Evolutionary conservation across 345 rosid species (phyloP).

Genomic region (Salix udensis): DNA sequence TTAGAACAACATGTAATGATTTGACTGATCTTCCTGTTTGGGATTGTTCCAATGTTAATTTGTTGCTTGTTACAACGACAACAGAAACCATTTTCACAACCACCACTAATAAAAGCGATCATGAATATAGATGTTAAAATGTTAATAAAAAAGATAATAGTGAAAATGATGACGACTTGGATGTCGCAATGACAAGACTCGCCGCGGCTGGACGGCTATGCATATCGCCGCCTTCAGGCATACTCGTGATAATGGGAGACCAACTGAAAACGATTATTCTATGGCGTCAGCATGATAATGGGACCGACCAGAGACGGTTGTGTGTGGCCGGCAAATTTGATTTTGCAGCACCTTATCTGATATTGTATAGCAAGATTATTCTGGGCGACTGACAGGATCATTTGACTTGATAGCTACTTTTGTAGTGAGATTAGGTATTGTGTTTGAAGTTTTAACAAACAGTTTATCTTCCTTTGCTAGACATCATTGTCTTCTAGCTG

Average conservation of each 20-base stretch:
- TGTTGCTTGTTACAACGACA: too few species aligned
- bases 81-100: too few species aligned
- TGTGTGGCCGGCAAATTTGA: not conserved
- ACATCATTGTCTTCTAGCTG: not conserved
- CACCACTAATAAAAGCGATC: too few species aligned
- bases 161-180: too few species aligned
- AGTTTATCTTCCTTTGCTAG: not conserved
- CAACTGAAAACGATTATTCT: not conserved
- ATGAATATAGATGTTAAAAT: too few species aligned
- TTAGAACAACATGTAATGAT: too few species aligned
- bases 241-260: not conserved
- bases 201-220: too few species aligned
- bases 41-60: too few species aligned
- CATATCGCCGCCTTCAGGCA: too few species aligned
- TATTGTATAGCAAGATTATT: not conserved
- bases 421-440: constrained; percentile 8
- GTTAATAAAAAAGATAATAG: too few species aligned
- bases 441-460: constrained; percentile 35
- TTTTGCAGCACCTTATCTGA: not conserved
- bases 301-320: not conserved
- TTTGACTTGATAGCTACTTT: constrained; percentile 7
- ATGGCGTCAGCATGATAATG: not conserved
- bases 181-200: not conserved
- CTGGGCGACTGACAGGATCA: not conserved
- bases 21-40: too few species aligned